Evolutionary conservation across 2,329 filamentous ascomycete genomes (phyloP).

Genomic region (Penicillium psychrosexuale): DNA sequence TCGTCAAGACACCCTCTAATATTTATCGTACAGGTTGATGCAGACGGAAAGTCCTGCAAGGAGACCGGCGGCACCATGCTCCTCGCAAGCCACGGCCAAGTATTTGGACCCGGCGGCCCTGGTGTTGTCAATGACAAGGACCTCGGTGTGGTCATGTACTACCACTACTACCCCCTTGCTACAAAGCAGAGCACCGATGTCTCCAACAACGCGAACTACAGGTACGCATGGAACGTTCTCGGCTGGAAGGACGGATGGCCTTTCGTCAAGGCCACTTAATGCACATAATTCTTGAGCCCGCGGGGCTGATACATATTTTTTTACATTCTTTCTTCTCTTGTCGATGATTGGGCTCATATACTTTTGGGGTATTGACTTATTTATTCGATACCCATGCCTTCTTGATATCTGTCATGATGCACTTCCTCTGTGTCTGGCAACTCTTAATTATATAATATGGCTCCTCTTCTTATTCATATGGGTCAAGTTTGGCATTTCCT

Average conservation of each 20-base stretch:
- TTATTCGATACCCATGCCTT: constrained; percentile 19
- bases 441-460: constrained; percentile 9
- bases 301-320: constrained; percentile 1
- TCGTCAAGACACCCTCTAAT: neutral
- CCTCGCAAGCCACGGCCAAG: constrained; percentile 56
- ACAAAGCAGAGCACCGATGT: constrained; percentile 51
- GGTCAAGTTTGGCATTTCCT: neutral
- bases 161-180: constrained; percentile 53
- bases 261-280: constrained; percentile 20
- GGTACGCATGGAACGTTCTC: constrained; percentile 50
- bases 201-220: constrained; percentile 39
- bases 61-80: constrained; percentile 60
- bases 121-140: constrained; percentile 33
- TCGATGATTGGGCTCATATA: constrained; percentile 19
- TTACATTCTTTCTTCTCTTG: constrained; percentile 11
- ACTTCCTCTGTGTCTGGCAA: constrained; percentile 5
- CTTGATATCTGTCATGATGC: constrained; percentile 1
- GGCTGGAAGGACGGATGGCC: constrained; percentile 48
- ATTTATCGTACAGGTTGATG: constrained; percentile 46
- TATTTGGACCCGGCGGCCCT: constrained; percentile 66
- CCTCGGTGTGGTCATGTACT: constrained; percentile 58
- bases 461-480: neutral
- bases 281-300: constrained; percentile 2
- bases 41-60: constrained; percentile 52
- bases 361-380: constrained; percentile 13